Percentiles rank a stretch among this genome's conserved stretches.
Evolutionary conservation across 768 basidiomycete species (phyloP).

Genomic region (Pulveroboletus sp.): DNA sequence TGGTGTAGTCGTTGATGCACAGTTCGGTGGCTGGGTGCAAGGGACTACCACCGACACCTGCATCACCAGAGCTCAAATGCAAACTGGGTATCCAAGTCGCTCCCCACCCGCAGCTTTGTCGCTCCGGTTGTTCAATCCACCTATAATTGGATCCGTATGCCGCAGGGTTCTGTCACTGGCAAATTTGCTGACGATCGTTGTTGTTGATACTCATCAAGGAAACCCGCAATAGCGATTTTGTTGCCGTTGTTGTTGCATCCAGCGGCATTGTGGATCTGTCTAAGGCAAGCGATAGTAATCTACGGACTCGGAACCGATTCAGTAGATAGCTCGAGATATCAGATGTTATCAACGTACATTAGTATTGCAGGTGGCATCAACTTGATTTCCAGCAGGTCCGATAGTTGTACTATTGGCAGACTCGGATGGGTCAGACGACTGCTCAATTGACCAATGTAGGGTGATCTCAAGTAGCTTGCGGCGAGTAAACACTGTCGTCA

Average conservation of each 20-base stretch:
- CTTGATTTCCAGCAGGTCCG: conserved; percentile 34
- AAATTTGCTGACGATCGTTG: conserved; percentile 52
- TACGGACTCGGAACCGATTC: neutral
- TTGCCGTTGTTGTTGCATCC: conserved; percentile 46
- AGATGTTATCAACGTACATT: conserved; percentile 17
- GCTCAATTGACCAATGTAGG: conserved; percentile 29
- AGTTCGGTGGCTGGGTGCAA: conserved; percentile 47
- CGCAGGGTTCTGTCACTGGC: conserved; percentile 43
- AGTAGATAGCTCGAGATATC: neutral
- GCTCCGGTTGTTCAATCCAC: conserved; percentile 59
- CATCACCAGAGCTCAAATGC: conserved; percentile 71
- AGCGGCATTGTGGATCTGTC: conserved; percentile 53
- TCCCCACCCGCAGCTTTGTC: conserved; percentile 54
- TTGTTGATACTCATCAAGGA: conserved; percentile 54
- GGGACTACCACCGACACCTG: conserved; percentile 65
- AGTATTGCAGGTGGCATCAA: conserved; percentile 48
- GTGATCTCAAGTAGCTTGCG: conserved; percentile 42
- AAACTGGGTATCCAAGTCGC: conserved; percentile 63
- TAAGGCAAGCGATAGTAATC: conserved; percentile 53
- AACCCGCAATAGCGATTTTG: conserved; percentile 53
- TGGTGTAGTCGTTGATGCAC: conserved; percentile 64
- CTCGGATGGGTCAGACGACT: conserved; percentile 2
- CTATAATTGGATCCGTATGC: conserved; percentile 56
- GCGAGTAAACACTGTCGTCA: conserved; percentile 66
- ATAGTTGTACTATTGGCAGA: conserved; percentile 16